These are phyloP conservation scores for Yarrowia divulgata DNA, from an alignment of 805 yeast genomes.

Conservation along the genomic window DNA sequence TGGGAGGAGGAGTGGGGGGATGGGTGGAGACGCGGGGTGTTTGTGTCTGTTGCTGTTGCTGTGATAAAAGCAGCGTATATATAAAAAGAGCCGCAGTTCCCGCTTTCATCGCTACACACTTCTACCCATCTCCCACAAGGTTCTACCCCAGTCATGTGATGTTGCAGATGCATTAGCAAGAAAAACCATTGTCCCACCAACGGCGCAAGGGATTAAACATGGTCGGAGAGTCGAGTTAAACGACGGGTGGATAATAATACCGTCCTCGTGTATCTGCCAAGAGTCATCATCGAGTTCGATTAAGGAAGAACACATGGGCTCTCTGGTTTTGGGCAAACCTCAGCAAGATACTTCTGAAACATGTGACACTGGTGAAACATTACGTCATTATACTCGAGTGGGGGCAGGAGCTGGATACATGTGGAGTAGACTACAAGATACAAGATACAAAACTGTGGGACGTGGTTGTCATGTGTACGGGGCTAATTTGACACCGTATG, in stretches of 20 bases:
- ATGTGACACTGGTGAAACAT: conserved; percentile 7
- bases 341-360: not conserved
- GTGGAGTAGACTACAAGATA: too few species aligned
- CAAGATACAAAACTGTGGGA: too few species aligned
- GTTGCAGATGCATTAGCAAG: conserved; percentile 23
- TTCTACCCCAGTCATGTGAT: conserved; percentile 24
- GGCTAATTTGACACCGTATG: too few species aligned
- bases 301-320: too few species aligned
- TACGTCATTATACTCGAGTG: conserved; percentile 3
- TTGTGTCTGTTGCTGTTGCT: too few species aligned
- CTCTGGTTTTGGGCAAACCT: too few species aligned
- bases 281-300: not conserved
- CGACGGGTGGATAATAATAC: not conserved
- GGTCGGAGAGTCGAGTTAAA: not conserved
- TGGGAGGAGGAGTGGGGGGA: not conserved
- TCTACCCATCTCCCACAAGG: not conserved
- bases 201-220: not conserved
- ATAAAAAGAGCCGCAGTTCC: too few species aligned
- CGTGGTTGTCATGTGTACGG: too few species aligned
- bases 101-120: not conserved
- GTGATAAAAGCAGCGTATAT: too few species aligned
- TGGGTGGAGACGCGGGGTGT: too few species aligned
- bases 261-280: not conserved
- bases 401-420: too few species aligned
- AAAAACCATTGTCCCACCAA: conserved; percentile 13